Base-by-base conservation (phyloP, 108 stramenopile genomes). In the Nitzschia sp. region DNA sequence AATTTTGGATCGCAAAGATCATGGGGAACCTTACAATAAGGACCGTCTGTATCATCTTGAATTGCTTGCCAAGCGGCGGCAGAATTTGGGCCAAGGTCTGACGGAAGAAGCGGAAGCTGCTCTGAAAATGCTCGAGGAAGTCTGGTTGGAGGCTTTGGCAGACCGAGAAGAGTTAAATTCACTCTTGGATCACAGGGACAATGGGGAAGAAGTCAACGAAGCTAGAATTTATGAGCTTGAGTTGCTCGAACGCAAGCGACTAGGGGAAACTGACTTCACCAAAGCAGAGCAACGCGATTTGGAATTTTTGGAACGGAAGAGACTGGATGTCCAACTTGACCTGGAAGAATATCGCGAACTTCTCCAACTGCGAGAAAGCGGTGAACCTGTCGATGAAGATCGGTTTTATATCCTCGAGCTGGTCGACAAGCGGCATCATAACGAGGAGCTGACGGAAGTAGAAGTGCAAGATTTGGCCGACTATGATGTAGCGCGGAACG, bases 41-140 rank as follows among this genome's bases (percentile, higher is more conserved):
- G 70, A 70, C 32, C 46, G 70, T 11, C 27, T 70, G 27, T 70
- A 70, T 31, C 49, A 70, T 31, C 59, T 70, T 3, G 59, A 70
- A n/a, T 46, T 70, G 28, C 49, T 59, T 0, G 34, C 29, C 17
- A 49, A 28, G 30, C 46, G 47, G 11, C 47, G 64, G 4, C 19
- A 66, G n/a, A 28, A 29, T n/a, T 42, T 42, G 13, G 49, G 18
- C 0, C 26, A 63, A 63, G 35, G n/a, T 6, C 49, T 66, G 8
- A 31, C 64, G 3, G 49, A 49, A 31, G 64, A 66, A 9, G 64
- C 49, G 31, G 0, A 48, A 2, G 9, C 28, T 6, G 64, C 49
- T 6, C n/a, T 66, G 2, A 17, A 66, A 53, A 15, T 53, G n/a
- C 31, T 66, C 49, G 64, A 66, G 13, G 31, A 66, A 53, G 31